Conservation (phyloP, 495 filamentous ascomycete genomes). For the Neurospora sp. region DNA sequence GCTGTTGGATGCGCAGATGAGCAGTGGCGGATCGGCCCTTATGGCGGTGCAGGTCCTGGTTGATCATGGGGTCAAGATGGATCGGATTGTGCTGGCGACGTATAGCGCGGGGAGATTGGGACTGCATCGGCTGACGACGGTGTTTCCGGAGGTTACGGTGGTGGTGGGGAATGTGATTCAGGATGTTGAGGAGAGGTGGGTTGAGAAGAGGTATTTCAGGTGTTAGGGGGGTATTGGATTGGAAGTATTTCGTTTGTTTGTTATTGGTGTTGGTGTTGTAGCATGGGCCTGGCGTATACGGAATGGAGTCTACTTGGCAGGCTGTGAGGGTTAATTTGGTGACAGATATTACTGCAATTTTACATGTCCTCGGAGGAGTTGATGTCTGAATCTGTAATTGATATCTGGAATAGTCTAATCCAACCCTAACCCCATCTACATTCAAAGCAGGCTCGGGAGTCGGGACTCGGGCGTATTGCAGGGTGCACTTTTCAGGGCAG, state of each 20-base stretch:
- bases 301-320: background rate
- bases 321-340: too few species aligned
- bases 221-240: slow-evolving; percentile 11
- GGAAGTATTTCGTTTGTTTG: background rate
- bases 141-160: slow-evolving; percentile 75
- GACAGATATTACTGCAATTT: too few species aligned
- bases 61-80: slow-evolving; percentile 84
- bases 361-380: too few species aligned
- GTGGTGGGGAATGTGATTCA: slow-evolving; percentile 62
- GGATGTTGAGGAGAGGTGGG: slow-evolving; percentile 28
- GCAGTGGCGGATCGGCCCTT: slow-evolving; percentile 80
- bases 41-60: slow-evolving; percentile 94
- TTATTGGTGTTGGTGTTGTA: background rate
- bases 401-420: background rate
- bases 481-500: background rate
- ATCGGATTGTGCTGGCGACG: slow-evolving; percentile 51
- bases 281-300: background rate
- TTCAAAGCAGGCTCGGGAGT: background rate
- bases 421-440: background rate
- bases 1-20: slow-evolving; percentile 88
- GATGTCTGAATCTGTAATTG: background rate
- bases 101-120: slow-evolving; percentile 38
- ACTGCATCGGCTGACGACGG: slow-evolving; percentile 68
- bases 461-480: background rate
- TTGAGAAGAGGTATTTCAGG: slow-evolving; percentile 28